Conservation (phyloP, 83 land plant genomes). For the Picea mariana region DNA sequence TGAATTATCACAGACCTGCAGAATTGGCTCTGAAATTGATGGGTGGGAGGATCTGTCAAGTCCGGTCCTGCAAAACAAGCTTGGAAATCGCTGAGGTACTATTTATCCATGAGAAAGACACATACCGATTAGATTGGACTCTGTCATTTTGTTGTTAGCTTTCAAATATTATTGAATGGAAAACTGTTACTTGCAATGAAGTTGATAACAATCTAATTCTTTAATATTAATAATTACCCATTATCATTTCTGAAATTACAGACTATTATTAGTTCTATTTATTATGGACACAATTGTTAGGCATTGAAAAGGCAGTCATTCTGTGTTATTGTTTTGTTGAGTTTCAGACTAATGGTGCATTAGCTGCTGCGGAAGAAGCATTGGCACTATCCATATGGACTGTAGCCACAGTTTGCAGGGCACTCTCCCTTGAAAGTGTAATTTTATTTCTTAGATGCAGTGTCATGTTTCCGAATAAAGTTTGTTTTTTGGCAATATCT, state of each 20-base stretch:
- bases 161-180: neutral
- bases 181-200: neutral
- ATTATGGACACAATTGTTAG: neutral
- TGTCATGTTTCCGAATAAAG: too few relatives aligned
- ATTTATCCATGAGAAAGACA: neutral
- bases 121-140: neutral
- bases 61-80: conserved; percentile 16
- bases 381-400: conserved; percentile 86
- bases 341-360: conserved; percentile 57
- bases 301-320: neutral
- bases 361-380: conserved; percentile 91
- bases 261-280: too few relatives aligned
- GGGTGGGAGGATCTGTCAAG: conserved; percentile 30
- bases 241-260: neutral
- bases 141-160: neutral
- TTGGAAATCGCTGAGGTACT: conserved; percentile 58
- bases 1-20: conserved; percentile 66
- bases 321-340: neutral
- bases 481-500: too few relatives aligned
- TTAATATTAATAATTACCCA: neutral
- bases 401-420: conserved; percentile 88
- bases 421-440: conserved; percentile 89
- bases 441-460: conserved; percentile 21
- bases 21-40: conserved; percentile 39
- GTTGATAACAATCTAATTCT: neutral